Conservation (phyloP, 352 stramenopile species). For the Globisporangium acanthophoron region DNA sequence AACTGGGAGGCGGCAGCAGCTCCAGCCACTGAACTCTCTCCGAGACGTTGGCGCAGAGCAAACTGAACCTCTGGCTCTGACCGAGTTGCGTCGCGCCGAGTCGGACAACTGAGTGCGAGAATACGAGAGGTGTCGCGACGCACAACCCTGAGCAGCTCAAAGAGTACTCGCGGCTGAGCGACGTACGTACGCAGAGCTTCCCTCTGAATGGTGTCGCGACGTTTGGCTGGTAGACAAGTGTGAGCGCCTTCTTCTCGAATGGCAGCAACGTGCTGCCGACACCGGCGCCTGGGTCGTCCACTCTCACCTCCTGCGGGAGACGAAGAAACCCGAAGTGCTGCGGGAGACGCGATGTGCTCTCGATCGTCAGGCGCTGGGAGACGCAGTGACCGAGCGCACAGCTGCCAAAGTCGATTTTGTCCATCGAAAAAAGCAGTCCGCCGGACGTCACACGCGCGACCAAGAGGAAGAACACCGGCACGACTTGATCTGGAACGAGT, state of each 20-base stretch:
- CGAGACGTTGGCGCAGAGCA: constrained; percentile 29
- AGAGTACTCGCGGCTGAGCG: constrained; percentile 30
- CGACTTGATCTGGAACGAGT: constrained; percentile 51
- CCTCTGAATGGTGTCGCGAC: background rate
- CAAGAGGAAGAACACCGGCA: constrained; percentile 35
- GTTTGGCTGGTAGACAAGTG: constrained; percentile 27
- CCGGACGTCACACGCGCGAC: constrained; percentile 25
- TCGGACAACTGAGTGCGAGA: constrained; percentile 30
- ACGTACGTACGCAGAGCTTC: constrained; percentile 28
- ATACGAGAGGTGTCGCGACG: constrained; percentile 19
- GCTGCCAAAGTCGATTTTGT: constrained; percentile 25
- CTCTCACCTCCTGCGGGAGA: constrained; percentile 19
- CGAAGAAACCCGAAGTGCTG: constrained; percentile 28
- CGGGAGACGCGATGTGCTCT: constrained; percentile 24
- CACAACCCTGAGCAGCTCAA: constrained; percentile 26
- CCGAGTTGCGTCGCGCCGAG: constrained; percentile 33
- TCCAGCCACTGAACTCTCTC: constrained; percentile 23
- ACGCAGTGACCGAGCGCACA: constrained; percentile 38
- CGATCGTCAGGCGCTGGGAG: constrained; percentile 21
- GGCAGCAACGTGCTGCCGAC: constrained; percentile 28
- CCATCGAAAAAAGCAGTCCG: constrained; percentile 10
- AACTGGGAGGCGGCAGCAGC: constrained; percentile 22
- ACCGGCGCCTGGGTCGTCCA: constrained; percentile 22
- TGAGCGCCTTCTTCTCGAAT: constrained; percentile 19
- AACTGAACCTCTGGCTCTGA: constrained; percentile 27